Evolutionary conservation across 2,329 filamentous ascomycete species (phyloP).

Genomic region (Beauveria sp.): DNA sequence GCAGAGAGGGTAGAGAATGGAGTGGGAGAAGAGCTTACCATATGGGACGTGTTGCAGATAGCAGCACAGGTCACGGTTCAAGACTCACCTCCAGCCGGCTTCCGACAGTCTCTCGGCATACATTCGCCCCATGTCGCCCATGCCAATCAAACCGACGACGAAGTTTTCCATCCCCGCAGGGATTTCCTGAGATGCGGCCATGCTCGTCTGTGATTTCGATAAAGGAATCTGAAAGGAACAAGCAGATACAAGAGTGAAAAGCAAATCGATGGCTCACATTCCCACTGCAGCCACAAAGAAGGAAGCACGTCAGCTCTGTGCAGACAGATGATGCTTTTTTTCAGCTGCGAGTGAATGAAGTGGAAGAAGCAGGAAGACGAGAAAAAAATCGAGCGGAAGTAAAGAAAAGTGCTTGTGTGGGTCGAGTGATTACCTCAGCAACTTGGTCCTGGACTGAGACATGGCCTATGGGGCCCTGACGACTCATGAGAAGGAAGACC

Average conservation of each 20-base stretch:
- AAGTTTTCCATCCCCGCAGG: constrained; percentile 55
- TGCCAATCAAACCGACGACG: constrained; percentile 89
- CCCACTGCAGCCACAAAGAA: neutral
- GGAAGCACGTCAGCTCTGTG: neutral
- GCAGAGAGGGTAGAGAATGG: constrained; percentile 4
- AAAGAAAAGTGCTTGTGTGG: constrained; percentile 10
- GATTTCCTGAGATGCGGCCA: constrained; percentile 20
- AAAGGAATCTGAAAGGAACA: constrained; percentile 9
- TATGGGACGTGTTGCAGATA: constrained; percentile 16
- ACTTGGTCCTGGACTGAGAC: neutral
- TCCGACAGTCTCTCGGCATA: constrained; percentile 82
- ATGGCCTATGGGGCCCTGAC: neutral
- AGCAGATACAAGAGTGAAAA: constrained; percentile 14
- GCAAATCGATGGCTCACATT: constrained; percentile 20
- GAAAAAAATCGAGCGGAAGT: constrained; percentile 12
- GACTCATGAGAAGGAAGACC: neutral
- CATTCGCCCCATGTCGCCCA: constrained; percentile 99
- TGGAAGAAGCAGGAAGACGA: constrained; percentile 10
- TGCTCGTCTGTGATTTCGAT: constrained; percentile 19
- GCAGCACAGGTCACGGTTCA: constrained; percentile 5
- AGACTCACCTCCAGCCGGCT: constrained; percentile 85
- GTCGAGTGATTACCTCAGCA: constrained; percentile 10
- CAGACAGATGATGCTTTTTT: neutral
- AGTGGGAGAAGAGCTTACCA: constrained; percentile 28
- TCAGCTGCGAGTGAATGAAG: neutral